phyloP scores from a whole-genome alignment of 805 yeast genomes.

The Teunomyces lycoperdinae region DNA sequence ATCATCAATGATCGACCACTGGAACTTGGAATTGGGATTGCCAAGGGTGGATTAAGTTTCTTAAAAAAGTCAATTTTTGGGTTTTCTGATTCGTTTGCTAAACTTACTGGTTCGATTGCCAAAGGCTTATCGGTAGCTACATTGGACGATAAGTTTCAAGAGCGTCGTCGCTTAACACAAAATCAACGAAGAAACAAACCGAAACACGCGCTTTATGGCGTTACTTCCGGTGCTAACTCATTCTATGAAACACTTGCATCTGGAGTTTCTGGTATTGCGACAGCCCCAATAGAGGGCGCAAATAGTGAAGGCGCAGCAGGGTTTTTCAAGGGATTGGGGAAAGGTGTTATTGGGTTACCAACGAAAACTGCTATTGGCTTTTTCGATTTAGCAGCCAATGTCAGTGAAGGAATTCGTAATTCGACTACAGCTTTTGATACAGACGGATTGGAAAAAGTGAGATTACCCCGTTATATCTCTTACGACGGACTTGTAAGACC shows the following conservation, averaged over 20 bases:
- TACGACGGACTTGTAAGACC: conserved; percentile 73
- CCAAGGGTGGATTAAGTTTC: conserved; percentile 94
- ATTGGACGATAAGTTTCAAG: conserved; percentile 81
- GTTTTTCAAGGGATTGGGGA: conserved; percentile 89
- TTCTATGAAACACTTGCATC: conserved; percentile 82
- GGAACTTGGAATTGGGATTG: conserved; percentile 91
- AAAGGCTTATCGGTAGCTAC: conserved; percentile 92
- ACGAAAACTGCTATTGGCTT: conserved; percentile 96
- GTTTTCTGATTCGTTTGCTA: conserved; percentile 87
- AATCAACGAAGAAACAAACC: conserved; percentile 77
- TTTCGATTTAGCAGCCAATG: conserved; percentile 86
- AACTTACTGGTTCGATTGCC: conserved; percentile 90
- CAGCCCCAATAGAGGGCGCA: conserved; percentile 89
- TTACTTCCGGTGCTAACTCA: conserved; percentile 84
- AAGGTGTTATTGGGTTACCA: conserved; percentile 92
- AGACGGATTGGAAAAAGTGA: conserved; percentile 70
- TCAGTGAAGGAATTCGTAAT: conserved; percentile 90
- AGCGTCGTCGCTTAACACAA: conserved; percentile 68
- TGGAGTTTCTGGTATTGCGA: conserved; percentile 87
- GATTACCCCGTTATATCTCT: conserved; percentile 77
- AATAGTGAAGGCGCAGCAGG: conserved; percentile 87
- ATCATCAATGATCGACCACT: conserved; percentile 93
- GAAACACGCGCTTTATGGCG: conserved; percentile 78
- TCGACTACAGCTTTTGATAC: conserved; percentile 88
- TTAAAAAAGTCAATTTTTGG: conserved; percentile 94